Base-by-base conservation (phyloP, 768 basidiomycete species). In the Leccinum olivaceopallidum region DNA sequence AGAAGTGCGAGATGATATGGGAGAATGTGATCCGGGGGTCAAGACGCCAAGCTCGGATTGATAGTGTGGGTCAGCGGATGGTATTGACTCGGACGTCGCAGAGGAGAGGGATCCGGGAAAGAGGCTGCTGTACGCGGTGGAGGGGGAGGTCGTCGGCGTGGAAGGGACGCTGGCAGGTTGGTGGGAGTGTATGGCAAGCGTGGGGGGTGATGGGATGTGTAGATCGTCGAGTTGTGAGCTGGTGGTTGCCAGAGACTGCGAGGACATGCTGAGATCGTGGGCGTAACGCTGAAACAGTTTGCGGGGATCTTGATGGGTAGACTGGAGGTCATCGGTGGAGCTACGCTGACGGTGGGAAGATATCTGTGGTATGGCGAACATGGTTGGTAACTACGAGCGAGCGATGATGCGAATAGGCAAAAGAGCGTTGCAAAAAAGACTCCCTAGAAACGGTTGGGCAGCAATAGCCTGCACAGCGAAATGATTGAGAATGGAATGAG, bases 121-220 rank as follows among this genome's bases (percentile, higher is more conserved):
- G 1, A 60, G 48, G 37, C 63, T 71, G 44, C 64, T 26, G 56
- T 63, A 56, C 3, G 34, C 67, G 1, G 66, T 73, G 7, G 71
- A 73, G 1, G 69, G 63, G 0, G 71, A 68, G 0, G 67, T 73
- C 48, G 64, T 55, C 4, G 73, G 72, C 0, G 71, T 71, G 3
- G 71, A 73, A 0, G 70, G 66, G 10, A 60, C 2, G 34, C 73
- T 72, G 1, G 67, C 18, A 18, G 50, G 30, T 6, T 53, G 49
- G 24, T 49, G 48, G 16, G 24, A 49, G 14, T 49, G 62, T 26
- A 57, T 39, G 9, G 58, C 37, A 8, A 44, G 60, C 1, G 50
- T 49, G 28, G 49, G 60, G n/a, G 44, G 3, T 4, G 62, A 62
- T 9, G 60, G 58, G 10, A 49, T 42, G 10, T 62, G 61, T 12